Evolutionary conservation across 345 rosid genomes (phyloP).

Genomic region (Physaria fendleri): DNA sequence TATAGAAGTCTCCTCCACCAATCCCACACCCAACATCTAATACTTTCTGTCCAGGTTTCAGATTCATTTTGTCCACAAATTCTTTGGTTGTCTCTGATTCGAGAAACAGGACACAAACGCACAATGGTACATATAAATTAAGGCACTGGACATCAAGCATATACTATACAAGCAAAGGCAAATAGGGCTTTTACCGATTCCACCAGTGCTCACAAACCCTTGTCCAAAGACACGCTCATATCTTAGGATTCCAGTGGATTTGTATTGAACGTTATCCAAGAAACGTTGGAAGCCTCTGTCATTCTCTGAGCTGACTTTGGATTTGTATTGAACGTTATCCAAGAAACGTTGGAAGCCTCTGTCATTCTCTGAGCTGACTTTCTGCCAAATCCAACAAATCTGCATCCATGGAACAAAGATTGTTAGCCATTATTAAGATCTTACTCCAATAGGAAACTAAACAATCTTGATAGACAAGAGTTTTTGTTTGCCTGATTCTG

Average conservation of each 20-base stretch:
- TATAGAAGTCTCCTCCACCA: slow-evolving; percentile 98
- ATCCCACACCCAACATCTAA: slow-evolving; percentile 99
- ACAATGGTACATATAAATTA: background rate
- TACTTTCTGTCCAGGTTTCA: slow-evolving; percentile 87
- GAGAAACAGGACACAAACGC: slow-evolving; percentile 15
- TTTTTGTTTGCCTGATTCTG: slow-evolving; percentile 74
- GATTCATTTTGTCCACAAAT: slow-evolving; percentile 78
- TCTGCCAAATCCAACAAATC: slow-evolving; percentile 98
- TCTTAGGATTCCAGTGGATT: slow-evolving; percentile 71
- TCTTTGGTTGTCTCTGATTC: slow-evolving; percentile 90
- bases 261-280: slow-evolving; percentile 92
- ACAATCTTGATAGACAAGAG: slow-evolving; percentile 14
- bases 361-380: slow-evolving; percentile 65
- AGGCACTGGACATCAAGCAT: background rate
- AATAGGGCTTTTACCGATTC: slow-evolving; percentile 52
- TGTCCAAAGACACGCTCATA: slow-evolving; percentile 92
- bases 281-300: slow-evolving; percentile 93
- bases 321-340: slow-evolving; percentile 90
- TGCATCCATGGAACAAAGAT: slow-evolving; percentile 34
- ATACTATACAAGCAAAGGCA: background rate
- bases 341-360: slow-evolving; percentile 92
- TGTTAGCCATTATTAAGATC: background rate
- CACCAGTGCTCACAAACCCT: slow-evolving; percentile 98
- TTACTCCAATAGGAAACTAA: background rate
- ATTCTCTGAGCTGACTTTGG: slow-evolving; percentile 59